These are phyloP conservation scores for Acanthamoeba castellanii DNA, from an alignment of 208 protist genomes.

Conservation along the genomic window DNA sequence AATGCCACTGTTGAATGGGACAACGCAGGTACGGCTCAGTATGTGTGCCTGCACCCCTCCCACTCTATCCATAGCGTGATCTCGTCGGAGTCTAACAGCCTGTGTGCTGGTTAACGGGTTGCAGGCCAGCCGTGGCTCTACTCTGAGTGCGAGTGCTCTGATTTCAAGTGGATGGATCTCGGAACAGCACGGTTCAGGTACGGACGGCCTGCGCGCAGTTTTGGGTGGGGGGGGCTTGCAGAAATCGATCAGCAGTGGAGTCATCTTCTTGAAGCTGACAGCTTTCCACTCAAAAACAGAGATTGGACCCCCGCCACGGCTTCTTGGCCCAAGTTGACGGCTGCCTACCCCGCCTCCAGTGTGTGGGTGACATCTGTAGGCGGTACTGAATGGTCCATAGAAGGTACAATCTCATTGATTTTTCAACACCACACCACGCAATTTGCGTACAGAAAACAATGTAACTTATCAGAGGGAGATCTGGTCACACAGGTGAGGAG, in stretches of 20 bases:
- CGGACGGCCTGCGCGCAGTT: neutral
- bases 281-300: no score
- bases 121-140: neutral
- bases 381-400: no score
- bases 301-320: no score
- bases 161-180: neutral
- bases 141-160: neutral
- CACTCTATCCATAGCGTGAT: neutral
- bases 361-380: no score
- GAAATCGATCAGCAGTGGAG: neutral
- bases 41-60: neutral
- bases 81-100: neutral
- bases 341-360: neutral
- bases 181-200: neutral
- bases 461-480: no score
- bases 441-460: no score
- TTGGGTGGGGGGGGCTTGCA: neutral
- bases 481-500: no score
- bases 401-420: no score
- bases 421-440: no score
- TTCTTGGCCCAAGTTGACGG: neutral
- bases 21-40: no score
- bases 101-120: neutral
- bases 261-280: no score
- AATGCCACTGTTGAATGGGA: no score